phyloP scores from a whole-genome alignment of 306 rosid genomes.

The Cicer yamashitae region DNA sequence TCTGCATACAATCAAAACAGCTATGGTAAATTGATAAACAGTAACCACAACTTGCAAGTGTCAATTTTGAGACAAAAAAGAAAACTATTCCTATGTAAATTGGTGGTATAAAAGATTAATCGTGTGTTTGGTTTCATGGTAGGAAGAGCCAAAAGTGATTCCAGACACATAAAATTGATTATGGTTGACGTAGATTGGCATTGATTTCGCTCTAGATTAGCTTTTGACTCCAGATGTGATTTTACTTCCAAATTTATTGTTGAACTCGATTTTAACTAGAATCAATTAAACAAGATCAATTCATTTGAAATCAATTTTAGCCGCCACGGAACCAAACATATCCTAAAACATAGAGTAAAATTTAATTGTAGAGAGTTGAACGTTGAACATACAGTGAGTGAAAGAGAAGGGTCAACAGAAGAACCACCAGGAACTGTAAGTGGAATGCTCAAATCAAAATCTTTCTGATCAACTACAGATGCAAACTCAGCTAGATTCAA shows the following conservation, averaged over 20 bases:
- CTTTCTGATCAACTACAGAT: conserved; percentile 71
- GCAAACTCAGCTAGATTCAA: conserved; percentile 90
- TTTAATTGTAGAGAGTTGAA: background rate
- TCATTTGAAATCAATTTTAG: too few species aligned
- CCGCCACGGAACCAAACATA: background rate
- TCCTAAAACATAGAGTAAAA: conserved; percentile 13
- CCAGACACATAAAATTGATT: too few species aligned
- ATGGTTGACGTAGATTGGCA: too few species aligned
- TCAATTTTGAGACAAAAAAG: conserved; percentile 1
- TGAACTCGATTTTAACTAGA: too few species aligned
- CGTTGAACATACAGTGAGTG: conserved; percentile 70
- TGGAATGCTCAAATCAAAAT: conserved; percentile 76
- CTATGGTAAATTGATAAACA: conserved; percentile 10
- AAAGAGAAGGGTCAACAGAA: conserved; percentile 61
- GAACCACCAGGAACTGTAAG: conserved; percentile 56
- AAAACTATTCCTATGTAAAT: background rate
- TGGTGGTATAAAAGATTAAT: background rate
- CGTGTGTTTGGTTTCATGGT: too few species aligned
- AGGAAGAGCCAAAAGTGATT: too few species aligned
- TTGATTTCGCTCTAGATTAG: too few species aligned
- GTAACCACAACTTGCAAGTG: background rate
- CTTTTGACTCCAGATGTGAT: too few species aligned
- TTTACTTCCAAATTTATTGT: too few species aligned
- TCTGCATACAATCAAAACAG: conserved; percentile 51
- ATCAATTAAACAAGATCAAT: too few species aligned